These are phyloP conservation scores for Brassica balearica DNA, from an alignment of 441 rosid genomes.

Conservation along the genomic window DNA sequence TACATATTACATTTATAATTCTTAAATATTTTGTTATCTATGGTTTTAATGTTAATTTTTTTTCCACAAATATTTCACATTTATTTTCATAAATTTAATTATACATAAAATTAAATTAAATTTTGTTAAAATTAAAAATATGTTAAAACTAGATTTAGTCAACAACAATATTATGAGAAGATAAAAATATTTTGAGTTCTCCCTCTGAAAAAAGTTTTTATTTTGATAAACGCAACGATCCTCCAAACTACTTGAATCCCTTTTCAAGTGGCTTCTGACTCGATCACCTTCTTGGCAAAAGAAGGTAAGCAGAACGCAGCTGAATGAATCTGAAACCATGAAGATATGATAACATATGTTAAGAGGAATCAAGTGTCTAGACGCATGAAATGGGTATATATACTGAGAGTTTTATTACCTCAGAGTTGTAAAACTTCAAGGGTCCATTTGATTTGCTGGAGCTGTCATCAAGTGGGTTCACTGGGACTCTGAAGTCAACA, in stretches of 20 bases:
- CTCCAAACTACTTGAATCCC: not conserved
- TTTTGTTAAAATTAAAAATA: too few species aligned
- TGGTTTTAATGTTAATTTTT: too few species aligned
- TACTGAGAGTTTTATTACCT: too few species aligned
- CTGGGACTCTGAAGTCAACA: conserved; percentile 89
- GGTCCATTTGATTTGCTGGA: conserved; percentile 56
- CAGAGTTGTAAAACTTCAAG: conserved; percentile 69
- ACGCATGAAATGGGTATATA: not conserved
- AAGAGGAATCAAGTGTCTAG: not conserved
- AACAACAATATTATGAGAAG: too few species aligned
- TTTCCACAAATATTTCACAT: too few species aligned
- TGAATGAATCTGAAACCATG: conserved; percentile 68
- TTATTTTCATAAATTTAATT: too few species aligned
- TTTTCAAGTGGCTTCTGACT: conserved; percentile 43
- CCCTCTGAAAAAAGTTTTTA: conserved; percentile 16
- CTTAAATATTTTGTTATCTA: too few species aligned
- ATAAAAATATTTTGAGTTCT: too few species aligned
- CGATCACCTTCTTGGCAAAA: conserved; percentile 87
- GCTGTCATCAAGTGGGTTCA: conserved; percentile 56
- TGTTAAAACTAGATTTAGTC: too few species aligned
- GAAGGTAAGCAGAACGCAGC: conserved; percentile 94
- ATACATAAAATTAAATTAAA: not conserved
- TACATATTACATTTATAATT: too few species aligned
- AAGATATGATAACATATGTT: not conserved
- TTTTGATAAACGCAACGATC: conserved; percentile 29